Conservation (phyloP, 225 moss, liverwort and hornwort genomes). For the Lunularia cruciata region DNA sequence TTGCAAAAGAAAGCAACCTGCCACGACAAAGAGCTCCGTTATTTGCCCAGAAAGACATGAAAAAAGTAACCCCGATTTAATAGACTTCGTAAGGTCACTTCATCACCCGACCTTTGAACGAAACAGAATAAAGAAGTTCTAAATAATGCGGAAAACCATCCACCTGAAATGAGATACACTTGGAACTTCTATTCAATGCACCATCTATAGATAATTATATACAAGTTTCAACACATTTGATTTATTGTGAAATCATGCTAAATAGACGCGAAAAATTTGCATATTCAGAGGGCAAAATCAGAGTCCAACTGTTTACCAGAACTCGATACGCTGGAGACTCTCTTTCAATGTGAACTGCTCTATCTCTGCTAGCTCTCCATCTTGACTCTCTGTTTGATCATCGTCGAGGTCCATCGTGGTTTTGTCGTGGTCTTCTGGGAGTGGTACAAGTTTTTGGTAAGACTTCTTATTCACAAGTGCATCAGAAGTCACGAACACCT, state of each 20-base stretch:
- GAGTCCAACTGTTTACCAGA: constrained; percentile 45
- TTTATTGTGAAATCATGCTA: background rate
- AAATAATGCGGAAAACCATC: background rate
- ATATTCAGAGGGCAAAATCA: too few relatives aligned
- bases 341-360: constrained; percentile 48
- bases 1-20: constrained; percentile 65
- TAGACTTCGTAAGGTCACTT: too few relatives aligned
- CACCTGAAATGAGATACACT: too few relatives aligned
- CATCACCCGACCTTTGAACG: too few relatives aligned
- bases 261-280: background rate
- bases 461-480: constrained; percentile 27
- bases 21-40: background rate
- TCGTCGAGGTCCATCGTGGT: background rate
- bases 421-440: constrained; percentile 6
- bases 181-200: too few relatives aligned
- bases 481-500: constrained; percentile 12
- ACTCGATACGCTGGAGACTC: constrained; percentile 58
- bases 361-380: constrained; percentile 4
- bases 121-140: too few relatives aligned
- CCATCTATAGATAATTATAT: too few relatives aligned
- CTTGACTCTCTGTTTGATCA: background rate
- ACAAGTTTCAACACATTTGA: too few relatives aligned
- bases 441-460: constrained; percentile 20
- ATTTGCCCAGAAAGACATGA: too few relatives aligned
- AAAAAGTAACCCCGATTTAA: too few relatives aligned